Evolutionary conservation across 352 stramenopile species (phyloP).

Genomic region (Phytophthora crassamura): DNA sequence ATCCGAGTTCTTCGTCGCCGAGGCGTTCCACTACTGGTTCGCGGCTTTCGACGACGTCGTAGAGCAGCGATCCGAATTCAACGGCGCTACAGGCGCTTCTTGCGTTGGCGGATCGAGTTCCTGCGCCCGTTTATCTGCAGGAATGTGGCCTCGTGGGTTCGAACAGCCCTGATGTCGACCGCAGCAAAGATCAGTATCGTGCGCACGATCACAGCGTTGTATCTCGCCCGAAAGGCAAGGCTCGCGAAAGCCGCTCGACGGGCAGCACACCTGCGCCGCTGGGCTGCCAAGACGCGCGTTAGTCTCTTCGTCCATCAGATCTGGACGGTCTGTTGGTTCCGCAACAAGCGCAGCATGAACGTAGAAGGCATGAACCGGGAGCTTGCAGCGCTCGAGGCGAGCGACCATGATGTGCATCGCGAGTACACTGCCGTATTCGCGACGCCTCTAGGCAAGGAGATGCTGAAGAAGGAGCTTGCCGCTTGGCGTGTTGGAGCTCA

Average conservation of each 20-base stretch:
- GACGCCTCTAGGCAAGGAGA: slow-evolving; percentile 36
- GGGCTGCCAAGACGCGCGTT: slow-evolving; percentile 52
- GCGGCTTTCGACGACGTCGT: slow-evolving; percentile 34
- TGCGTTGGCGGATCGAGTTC: slow-evolving; percentile 22
- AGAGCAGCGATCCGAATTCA: slow-evolving; percentile 44
- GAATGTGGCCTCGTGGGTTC: slow-evolving; percentile 25
- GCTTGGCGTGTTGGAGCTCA: slow-evolving; percentile 33
- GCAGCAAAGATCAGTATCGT: slow-evolving; percentile 26
- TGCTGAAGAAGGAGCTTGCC: slow-evolving; percentile 46
- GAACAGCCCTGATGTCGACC: slow-evolving; percentile 3
- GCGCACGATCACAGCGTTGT: slow-evolving; percentile 16
- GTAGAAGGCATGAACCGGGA: slow-evolving; percentile 35
- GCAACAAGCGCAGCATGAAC: slow-evolving; percentile 36
- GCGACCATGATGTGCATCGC: slow-evolving; percentile 26
- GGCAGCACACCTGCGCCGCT: slow-evolving; percentile 34
- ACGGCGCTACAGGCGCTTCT: slow-evolving; percentile 27
- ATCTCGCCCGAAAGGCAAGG: slow-evolving; percentile 19
- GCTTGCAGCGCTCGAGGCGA: slow-evolving; percentile 30
- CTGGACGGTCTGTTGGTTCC: slow-evolving; percentile 49
- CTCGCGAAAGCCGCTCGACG: slow-evolving; percentile 17
- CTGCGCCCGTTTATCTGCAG: slow-evolving; percentile 24
- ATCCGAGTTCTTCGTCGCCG: slow-evolving; percentile 43
- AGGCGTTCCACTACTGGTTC: slow-evolving; percentile 32
- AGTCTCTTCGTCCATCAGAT: slow-evolving; percentile 50
- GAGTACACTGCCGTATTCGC: slow-evolving; percentile 43